Conservation (phyloP, 1,284 basidiomycete species). For the Leccinum glutinopallens region DNA sequence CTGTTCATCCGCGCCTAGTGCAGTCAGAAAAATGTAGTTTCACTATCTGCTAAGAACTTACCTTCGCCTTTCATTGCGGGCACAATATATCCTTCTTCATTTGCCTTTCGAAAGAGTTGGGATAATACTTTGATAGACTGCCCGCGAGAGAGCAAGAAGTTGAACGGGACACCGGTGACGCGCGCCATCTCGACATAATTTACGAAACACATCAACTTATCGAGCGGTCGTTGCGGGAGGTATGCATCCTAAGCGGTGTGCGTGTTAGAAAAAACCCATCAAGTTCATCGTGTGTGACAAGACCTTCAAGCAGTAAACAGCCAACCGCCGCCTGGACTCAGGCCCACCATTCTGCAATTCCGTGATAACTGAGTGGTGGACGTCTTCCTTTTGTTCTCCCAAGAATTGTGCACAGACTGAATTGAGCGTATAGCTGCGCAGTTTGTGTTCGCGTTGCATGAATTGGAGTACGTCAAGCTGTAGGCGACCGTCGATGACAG, state of each 20-base stretch:
- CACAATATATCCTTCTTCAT: slow-evolving; percentile 84
- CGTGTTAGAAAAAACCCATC: slow-evolving; percentile 6
- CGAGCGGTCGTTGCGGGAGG: slow-evolving; percentile 89
- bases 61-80: slow-evolving; percentile 86
- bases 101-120: slow-evolving; percentile 88
- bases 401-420: slow-evolving; percentile 95
- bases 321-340: slow-evolving; percentile 86
- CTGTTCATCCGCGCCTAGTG: slow-evolving; percentile 82
- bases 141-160: slow-evolving; percentile 86
- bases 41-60: slow-evolving; percentile 26
- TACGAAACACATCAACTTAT: slow-evolving; percentile 97
- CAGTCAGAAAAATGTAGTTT: slow-evolving; percentile 6
- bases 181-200: slow-evolving; percentile 97
- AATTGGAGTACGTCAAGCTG: slow-evolving; percentile 94
- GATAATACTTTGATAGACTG: slow-evolving; percentile 97
- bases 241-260: slow-evolving; percentile 79
- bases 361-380: slow-evolving; percentile 96
- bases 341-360: slow-evolving; percentile 94
- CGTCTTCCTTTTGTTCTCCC: slow-evolving; percentile 96
- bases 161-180: slow-evolving; percentile 98
- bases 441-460: slow-evolving; percentile 96
- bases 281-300: slow-evolving; percentile 10
- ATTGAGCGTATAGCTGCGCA: slow-evolving; percentile 94
- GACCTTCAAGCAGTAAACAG: slow-evolving; percentile 96
- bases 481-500: slow-evolving; percentile 83